phyloP scores from a whole-genome alignment of 345 rosid species.

The Passiflora organensis region DNA sequence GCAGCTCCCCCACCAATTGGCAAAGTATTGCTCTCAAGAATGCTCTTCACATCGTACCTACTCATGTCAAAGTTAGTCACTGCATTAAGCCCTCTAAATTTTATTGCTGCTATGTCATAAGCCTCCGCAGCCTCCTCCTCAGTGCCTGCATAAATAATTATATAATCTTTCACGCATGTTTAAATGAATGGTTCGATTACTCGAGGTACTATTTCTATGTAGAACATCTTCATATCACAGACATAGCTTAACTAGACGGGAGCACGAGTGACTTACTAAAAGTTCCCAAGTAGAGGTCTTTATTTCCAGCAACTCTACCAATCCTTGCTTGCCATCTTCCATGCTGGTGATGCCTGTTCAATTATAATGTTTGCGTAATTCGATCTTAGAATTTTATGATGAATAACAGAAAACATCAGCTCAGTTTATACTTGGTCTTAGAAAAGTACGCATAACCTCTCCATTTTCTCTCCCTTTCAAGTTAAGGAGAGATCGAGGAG shows the following conservation, averaged over 20 bases:
- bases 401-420: no score
- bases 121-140: constrained; percentile 99
- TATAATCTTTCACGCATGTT: background rate
- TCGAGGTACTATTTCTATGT: background rate
- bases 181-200: background rate
- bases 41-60: constrained; percentile 91
- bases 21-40: constrained; percentile 86
- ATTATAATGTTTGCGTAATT: no score
- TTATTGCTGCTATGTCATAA: constrained; percentile 95
- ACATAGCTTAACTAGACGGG: background rate
- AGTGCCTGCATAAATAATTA: constrained; percentile 41
- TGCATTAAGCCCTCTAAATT: constrained; percentile 83
- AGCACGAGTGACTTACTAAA: constrained; percentile 54
- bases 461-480: no score
- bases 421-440: no score
- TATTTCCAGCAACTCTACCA: constrained; percentile 98
- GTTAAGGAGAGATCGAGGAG: background rate
- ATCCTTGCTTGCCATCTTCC: constrained; percentile 99
- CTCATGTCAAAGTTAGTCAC: constrained; percentile 97
- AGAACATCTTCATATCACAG: no score
- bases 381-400: no score
- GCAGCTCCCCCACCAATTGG: constrained; percentile 99
- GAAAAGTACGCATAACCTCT: no score
- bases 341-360: constrained; percentile 90
- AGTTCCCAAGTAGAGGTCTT: constrained; percentile 97